Base-by-base conservation (phyloP, 2,329 filamentous ascomycete genomes). In the Meredithiella fracta region DNA sequence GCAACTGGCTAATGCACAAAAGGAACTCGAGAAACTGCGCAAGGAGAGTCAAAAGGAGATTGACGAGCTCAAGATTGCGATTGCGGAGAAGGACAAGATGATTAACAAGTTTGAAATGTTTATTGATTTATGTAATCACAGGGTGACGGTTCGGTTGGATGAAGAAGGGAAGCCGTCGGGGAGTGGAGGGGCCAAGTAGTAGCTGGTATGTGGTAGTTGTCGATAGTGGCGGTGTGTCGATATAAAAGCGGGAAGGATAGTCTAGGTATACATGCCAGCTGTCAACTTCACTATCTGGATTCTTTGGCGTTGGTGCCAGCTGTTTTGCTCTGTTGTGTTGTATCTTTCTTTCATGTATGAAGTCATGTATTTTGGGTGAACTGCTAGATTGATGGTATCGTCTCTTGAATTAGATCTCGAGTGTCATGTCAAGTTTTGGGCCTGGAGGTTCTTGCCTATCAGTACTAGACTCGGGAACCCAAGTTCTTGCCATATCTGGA, bases 41-140 rank as follows among this genome's bases (percentile, higher is more conserved):
- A 74, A 76, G 42, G 76, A 80, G 3, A 76, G 69, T 54, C 69
- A 75, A 58, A 78, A 79, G 57, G 74, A 80, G 62, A 73, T 83
- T 44, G 77, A 77, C 15, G 72, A 73, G 1, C 66, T 83, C 57
- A 78, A 79, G 62, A 70, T 73, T 56, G 73, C 79, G 62, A 65
- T 90, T 15, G 75, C 73, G 42, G 78, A 83, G 58, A 82, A 82
- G 65, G 77, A 82, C 59, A 73, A 74, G 62, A 73, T 76, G 58
- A 83, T 83, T 56, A 67, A 73, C 59, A 79, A 76, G 63, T 83
- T 82, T 61, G 79, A 83, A 66, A 80, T 80, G 74, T 83, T 83
- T 55, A 82, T 83, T 62, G 80, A 83, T 65, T 81, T 83, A 55
- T 83, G 79, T 64, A 83, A 83, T 62, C 73, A 81, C 64, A 70